Evolutionary conservation across 2,329 filamentous ascomycete genomes (phyloP).

Genomic region (Fusarium paranaense): DNA sequence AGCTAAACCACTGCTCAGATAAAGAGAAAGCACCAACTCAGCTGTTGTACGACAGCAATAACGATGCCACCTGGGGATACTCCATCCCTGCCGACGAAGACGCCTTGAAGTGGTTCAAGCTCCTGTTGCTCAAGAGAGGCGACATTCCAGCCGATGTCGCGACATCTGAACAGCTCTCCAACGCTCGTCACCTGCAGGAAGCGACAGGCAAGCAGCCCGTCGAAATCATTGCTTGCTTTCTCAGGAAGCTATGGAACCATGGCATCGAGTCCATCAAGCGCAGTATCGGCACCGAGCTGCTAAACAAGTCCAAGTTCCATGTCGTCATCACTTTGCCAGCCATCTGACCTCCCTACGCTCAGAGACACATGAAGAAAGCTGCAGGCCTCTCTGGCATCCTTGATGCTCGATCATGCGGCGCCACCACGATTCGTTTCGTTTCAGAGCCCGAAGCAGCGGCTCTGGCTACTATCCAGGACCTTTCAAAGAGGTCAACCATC

Average conservation of each 20-base stretch:
- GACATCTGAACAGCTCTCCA: slow-evolving; percentile 33
- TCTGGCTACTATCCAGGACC: slow-evolving; percentile 49
- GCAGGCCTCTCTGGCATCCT: slow-evolving; percentile 52
- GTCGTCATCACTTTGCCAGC: slow-evolving; percentile 58
- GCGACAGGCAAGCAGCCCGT: slow-evolving; percentile 33
- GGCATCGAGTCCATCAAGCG: slow-evolving; percentile 39
- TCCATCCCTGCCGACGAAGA: slow-evolving; percentile 36
- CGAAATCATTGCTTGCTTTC: slow-evolving; percentile 48
- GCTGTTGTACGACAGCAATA: slow-evolving; percentile 26
- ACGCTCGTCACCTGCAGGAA: background rate
- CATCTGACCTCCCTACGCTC: slow-evolving; percentile 57
- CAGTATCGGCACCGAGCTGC: slow-evolving; percentile 20
- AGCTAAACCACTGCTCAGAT: slow-evolving; percentile 40
- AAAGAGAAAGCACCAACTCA: slow-evolving; percentile 48
- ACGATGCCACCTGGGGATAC: slow-evolving; percentile 48
- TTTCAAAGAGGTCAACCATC: slow-evolving; percentile 36
- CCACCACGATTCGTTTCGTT: slow-evolving; percentile 51
- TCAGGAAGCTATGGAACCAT: slow-evolving; percentile 50
- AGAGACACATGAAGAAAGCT: slow-evolving; percentile 51
- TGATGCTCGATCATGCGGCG: slow-evolving; percentile 28
- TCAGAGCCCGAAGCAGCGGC: slow-evolving; percentile 61
- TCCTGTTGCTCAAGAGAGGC: slow-evolving; percentile 49
- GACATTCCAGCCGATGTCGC: slow-evolving; percentile 45
- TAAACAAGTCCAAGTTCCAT: slow-evolving; percentile 43
- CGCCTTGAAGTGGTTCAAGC: slow-evolving; percentile 56